phyloP scores from a whole-genome alignment of 441 rosid genomes.

The Populus tomentosa region DNA sequence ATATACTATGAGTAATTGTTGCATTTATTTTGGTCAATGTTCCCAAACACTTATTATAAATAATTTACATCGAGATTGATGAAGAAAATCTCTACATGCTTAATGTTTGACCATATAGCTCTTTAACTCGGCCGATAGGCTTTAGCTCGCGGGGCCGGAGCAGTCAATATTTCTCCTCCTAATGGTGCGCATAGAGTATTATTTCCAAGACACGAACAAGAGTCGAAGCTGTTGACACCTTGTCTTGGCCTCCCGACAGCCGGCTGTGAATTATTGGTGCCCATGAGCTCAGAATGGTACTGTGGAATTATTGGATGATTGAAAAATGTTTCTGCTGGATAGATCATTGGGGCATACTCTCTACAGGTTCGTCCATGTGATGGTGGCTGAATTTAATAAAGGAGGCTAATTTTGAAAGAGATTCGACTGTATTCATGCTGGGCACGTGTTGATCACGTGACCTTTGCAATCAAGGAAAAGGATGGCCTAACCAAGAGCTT shows the following conservation, averaged over 20 bases:
- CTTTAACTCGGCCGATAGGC: neutral
- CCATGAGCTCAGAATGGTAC: constrained; percentile 24
- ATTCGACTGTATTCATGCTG: constrained; percentile 6
- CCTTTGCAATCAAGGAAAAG: neutral
- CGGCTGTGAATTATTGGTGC: constrained; percentile 39
- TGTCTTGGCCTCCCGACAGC: constrained; percentile 20
- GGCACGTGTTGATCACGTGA: constrained; percentile 30
- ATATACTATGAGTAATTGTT: neutral
- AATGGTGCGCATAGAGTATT: neutral
- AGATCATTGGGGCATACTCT: constrained; percentile 11
- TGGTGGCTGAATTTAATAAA: constrained; percentile 15
- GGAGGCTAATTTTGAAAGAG: constrained; percentile 7
- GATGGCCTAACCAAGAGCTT: constrained; percentile 1
- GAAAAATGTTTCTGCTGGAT: constrained; percentile 1
- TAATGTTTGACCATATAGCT: neutral
- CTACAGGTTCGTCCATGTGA: constrained; percentile 42
- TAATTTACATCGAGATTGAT: too few relatives aligned
- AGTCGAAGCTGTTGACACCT: constrained; percentile 20
- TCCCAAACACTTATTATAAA: neutral
- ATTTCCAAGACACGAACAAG: constrained; percentile 8
- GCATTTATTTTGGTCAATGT: neutral
- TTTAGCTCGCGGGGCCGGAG: neutral
- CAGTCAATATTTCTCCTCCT: neutral
- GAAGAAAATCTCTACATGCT: neutral
- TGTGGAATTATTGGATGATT: constrained; percentile 24